Evolutionary conservation across 2,329 filamentous ascomycete species (phyloP), one percentile per base, ranked within the genome.

Genomic region (Neospermospora avenae): DNA sequence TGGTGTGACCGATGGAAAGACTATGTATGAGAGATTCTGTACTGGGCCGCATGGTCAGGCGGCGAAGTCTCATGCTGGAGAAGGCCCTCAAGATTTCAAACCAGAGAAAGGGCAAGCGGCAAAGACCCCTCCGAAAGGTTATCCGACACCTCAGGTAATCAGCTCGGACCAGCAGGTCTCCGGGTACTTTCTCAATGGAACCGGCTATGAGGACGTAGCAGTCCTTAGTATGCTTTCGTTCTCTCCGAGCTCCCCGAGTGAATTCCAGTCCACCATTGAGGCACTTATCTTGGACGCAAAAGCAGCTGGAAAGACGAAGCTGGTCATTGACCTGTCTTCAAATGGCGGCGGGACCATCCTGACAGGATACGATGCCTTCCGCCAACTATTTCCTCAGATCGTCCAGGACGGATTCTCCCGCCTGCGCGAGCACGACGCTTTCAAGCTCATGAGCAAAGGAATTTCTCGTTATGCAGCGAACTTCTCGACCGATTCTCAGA

Each of bases 271-370:
- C 20, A 61, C 69, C 0, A 59, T 65, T 28, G 57, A 68, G 49
- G 64, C 71, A 1, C 74, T 85, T 62, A 74, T 86, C n/a, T 70
- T 74, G 0, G 72, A 75, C 42, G 77, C 77, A 14, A 77, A 77
- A 56, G 65, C 70, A 2, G 73, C 74, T 0, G 76, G 77, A 1
- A 85, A 84, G 68, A 81, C 76, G 2, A 85, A 82, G 69, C 74
- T 90, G 2, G 77, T 89, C 37, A 81, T 90, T 57, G 87, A 90
- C 61, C 68, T 89, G 7, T 78, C 62, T 25, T 77, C 75, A 3
- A 90, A 90, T 64, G 77, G 76, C 0, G 87, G 86, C 35, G 86
- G 87, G 1, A 70, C 72, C 45, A 67, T 83, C 13, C 64, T 74
- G 14, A 74, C 76, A 2, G 80, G 78, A 1, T 79, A 77, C 54